These are phyloP conservation scores for Backusella westeae DNA, from an alignment of 192 early-diverging fungal species.

Conservation along the genomic window DNA sequence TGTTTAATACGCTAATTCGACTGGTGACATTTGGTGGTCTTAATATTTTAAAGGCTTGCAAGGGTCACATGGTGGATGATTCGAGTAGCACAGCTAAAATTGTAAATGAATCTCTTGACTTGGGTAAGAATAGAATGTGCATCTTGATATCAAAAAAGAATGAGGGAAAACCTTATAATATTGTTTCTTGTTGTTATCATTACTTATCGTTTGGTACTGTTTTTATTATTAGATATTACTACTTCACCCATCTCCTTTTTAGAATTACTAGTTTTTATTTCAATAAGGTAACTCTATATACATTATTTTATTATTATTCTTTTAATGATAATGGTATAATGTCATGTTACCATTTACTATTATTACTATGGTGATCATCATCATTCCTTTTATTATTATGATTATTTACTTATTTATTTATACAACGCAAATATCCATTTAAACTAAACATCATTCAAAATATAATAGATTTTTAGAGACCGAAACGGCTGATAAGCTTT, in stretches of 20 bases:
- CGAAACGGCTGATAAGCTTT: slow-evolving; percentile 27
- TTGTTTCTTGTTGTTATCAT: neutral
- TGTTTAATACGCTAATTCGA: slow-evolving; percentile 51
- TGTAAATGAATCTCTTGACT: slow-evolving; percentile 8
- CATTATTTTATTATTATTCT: neutral
- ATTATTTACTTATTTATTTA: neutral
- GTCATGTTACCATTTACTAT: slow-evolving; percentile 5
- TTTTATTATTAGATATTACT: neutral
- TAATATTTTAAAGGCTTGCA: slow-evolving; percentile 38
- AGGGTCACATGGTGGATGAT: slow-evolving; percentile 9
- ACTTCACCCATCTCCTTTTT: slow-evolving; percentile 14
- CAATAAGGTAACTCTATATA: slow-evolving; percentile 12
- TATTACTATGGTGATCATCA: neutral
- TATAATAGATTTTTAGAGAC: slow-evolving; percentile 35
- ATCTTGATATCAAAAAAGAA: neutral
- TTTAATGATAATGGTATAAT: neutral
- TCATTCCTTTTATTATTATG: neutral
- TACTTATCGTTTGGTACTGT: neutral
- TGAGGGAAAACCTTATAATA: neutral
- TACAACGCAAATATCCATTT: neutral
- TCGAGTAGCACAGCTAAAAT: neutral
- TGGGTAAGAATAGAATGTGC: slow-evolving; percentile 10
- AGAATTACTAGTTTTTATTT: slow-evolving; percentile 11
- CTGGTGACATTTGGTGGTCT: slow-evolving; percentile 55
- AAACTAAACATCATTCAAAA: neutral